Evolutionary conservation across 83 land plant species (phyloP).

Genomic region (Picea abies): DNA sequence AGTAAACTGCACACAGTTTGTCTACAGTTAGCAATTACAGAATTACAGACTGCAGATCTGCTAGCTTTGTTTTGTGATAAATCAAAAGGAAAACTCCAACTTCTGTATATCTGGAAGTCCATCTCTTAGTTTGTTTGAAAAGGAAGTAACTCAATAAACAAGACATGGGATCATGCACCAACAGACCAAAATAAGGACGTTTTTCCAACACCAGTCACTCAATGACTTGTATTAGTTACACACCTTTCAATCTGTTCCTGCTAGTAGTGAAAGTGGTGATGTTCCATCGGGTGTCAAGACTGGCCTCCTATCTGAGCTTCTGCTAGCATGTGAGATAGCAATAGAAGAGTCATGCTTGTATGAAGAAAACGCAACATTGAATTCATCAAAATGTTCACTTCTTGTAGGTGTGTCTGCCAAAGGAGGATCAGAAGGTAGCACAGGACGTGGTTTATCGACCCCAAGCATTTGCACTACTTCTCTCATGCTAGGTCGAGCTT

Average conservation of each 20-base stretch:
- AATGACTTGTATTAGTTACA: too few relatives aligned
- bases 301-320: neutral
- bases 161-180: neutral
- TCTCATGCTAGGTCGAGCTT: neutral
- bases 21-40: neutral
- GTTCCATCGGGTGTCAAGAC: neutral
- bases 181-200: neutral
- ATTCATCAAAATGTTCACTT: constrained; percentile 20
- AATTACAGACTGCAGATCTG: neutral
- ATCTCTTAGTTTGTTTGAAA: neutral
- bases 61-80: too few relatives aligned
- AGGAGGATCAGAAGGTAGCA: neutral
- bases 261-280: neutral
- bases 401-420: neutral
- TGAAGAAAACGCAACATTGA: too few relatives aligned
- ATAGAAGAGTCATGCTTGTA: too few relatives aligned
- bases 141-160: neutral
- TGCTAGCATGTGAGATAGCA: neutral
- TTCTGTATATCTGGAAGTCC: neutral
- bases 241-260: constrained; percentile 8
- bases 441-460: neutral
- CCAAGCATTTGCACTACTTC: constrained; percentile 10
- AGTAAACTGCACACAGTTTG: neutral
- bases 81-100: neutral
- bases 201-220: too few relatives aligned